Evolutionary conservation across 495 filamentous ascomycete genomes (phyloP).

Genomic region (Friedmanniomyces simplex): DNA sequence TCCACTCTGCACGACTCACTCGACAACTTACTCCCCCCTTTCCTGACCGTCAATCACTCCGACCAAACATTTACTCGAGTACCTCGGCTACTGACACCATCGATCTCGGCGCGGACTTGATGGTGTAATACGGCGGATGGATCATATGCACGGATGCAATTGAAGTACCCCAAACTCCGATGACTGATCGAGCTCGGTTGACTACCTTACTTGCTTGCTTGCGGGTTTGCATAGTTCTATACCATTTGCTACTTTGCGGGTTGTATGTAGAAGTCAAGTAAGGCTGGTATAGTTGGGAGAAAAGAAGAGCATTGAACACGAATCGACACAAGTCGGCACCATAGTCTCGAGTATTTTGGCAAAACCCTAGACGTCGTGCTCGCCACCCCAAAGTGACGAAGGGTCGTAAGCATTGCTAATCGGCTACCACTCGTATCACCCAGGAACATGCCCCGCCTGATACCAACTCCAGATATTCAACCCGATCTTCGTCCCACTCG

Average conservation of each 20-base stretch:
- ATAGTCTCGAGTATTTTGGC: too few relatives aligned
- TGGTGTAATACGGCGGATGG: too few relatives aligned
- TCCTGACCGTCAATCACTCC: not conserved
- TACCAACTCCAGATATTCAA: conserved; percentile 66
- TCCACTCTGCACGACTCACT: not conserved
- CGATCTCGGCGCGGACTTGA: not conserved
- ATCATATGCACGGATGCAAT: not conserved
- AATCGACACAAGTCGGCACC: too few relatives aligned
- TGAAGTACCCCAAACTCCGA: too few relatives aligned
- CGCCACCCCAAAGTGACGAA: too few relatives aligned
- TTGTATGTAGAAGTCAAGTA: not conserved
- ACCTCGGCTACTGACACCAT: not conserved
- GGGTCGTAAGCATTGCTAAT: too few relatives aligned
- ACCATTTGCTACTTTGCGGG: conserved; percentile 1
- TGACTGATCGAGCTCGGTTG: not conserved
- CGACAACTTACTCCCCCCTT: not conserved
- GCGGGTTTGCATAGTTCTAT: not conserved
- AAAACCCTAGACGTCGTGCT: too few relatives aligned
- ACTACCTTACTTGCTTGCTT: not conserved
- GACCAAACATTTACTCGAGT: not conserved
- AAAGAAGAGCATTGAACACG: not conserved
- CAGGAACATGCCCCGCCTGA: conserved; percentile 18
- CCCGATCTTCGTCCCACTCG: conserved; percentile 59
- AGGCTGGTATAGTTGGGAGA: not conserved
- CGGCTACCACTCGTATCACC: not conserved